Evolutionary conservation across 2,329 filamentous ascomycete genomes (phyloP).

Genomic region (Cadophora sp.): DNA sequence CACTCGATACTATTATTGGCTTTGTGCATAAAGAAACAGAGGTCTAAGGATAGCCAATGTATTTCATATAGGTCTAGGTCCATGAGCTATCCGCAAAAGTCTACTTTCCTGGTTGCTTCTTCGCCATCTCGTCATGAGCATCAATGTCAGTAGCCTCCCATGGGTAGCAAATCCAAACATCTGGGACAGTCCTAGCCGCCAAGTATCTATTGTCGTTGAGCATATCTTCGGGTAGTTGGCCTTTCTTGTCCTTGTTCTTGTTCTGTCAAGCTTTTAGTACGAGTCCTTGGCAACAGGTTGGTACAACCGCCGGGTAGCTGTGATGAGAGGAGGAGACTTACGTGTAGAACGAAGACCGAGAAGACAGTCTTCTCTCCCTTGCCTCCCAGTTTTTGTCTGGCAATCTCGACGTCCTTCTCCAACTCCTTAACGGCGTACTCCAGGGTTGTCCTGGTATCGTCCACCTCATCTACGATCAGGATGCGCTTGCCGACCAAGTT

Average conservation of each 20-base stretch:
- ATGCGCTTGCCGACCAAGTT: slow-evolving; percentile 91
- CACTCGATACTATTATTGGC: not conserved
- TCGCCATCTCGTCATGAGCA: slow-evolving; percentile 80
- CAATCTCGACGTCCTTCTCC: slow-evolving; percentile 89
- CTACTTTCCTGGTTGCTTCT: slow-evolving; percentile 37
- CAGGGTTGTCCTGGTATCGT: slow-evolving; percentile 92
- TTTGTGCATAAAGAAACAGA: not conserved
- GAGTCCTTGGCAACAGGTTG: not conserved
- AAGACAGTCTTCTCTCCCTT: slow-evolving; percentile 85
- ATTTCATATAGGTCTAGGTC: slow-evolving; percentile 10
- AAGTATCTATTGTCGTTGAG: slow-evolving; percentile 75
- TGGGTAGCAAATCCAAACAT: slow-evolving; percentile 98
- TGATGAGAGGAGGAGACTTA: slow-evolving; percentile 46
- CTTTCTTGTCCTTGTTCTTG: slow-evolving; percentile 98
- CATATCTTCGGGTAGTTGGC: slow-evolving; percentile 79
- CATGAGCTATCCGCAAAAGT: not conserved
- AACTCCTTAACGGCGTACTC: slow-evolving; percentile 94
- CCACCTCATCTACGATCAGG: slow-evolving; percentile 93
- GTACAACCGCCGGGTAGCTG: not conserved
- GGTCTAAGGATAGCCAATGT: not conserved
- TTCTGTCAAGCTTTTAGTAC: slow-evolving; percentile 62
- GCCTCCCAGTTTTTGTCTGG: slow-evolving; percentile 74
- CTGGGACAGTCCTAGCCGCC: slow-evolving; percentile 86
- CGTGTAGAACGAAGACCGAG: slow-evolving; percentile 93
- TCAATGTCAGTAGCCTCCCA: slow-evolving; percentile 97